phyloP scores from a whole-genome alignment of 1,139 yeast species.

The Candida sp. region DNA sequence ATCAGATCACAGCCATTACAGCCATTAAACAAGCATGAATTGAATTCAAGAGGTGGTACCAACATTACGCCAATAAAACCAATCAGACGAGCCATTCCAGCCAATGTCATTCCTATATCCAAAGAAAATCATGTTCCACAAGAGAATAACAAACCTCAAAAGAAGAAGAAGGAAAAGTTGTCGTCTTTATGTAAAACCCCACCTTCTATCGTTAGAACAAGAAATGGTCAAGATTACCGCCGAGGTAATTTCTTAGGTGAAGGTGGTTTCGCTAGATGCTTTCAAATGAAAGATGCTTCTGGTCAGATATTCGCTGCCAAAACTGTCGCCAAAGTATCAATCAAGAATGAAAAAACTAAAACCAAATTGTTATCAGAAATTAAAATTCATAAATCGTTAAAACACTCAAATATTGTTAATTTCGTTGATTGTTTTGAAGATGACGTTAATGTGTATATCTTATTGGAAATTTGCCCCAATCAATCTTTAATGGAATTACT shows the following conservation, averaged over 20 bases:
- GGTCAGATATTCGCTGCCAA: slow-evolving; percentile 95
- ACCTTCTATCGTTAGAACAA: slow-evolving; percentile 85
- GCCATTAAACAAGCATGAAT: slow-evolving; percentile 45
- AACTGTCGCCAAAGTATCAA: slow-evolving; percentile 94
- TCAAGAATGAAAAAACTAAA: slow-evolving; percentile 86
- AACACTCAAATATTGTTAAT: slow-evolving; percentile 86
- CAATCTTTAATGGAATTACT: slow-evolving; percentile 91
- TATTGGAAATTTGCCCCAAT: slow-evolving; percentile 92
- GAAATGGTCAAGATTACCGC: slow-evolving; percentile 84
- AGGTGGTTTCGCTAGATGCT: slow-evolving; percentile 99
- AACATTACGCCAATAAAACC: slow-evolving; percentile 43
- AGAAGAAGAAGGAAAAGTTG: slow-evolving; percentile 80
- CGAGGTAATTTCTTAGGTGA: slow-evolving; percentile 93
- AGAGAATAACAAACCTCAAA: slow-evolving; percentile 7
- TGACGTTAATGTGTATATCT: slow-evolving; percentile 86
- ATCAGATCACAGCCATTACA: slow-evolving; percentile 44
- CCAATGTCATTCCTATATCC: slow-evolving; percentile 5
- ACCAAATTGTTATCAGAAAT: slow-evolving; percentile 89
- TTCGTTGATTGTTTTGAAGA: slow-evolving; percentile 96
- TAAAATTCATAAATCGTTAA: slow-evolving; percentile 88
- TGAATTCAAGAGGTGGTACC: slow-evolving; percentile 30
- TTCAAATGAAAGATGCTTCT: slow-evolving; percentile 88
- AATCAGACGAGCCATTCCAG: slow-evolving; percentile 22
- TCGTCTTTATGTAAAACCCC: slow-evolving; percentile 93
- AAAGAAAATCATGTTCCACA: slow-evolving; percentile 3